Base-by-base conservation (phyloP, 306 rosid genomes). In the Gastrolobium villosum region DNA sequence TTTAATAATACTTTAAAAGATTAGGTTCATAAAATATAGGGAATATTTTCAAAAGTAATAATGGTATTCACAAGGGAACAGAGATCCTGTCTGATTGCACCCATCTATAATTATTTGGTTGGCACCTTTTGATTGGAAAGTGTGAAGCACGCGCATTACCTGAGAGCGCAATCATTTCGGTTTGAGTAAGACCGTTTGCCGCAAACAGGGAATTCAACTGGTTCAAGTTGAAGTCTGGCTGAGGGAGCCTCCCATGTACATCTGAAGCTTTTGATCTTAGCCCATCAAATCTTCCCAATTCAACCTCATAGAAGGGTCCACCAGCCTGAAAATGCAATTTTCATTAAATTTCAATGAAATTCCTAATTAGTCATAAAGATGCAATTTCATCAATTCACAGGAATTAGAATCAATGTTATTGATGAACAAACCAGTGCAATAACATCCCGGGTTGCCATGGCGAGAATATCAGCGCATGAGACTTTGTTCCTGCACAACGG, bases 391-490 rank as follows among this genome's bases (percentile, higher is more conserved):
- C 10, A 7, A 14, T 11, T 66, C 65, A 55, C 36, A 28, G 2
- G 3, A 82, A 61, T 43, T 39, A 26, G 10, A 65, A 43, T 7
- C 2, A 14, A 5, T 31, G 11, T 5, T 1, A 9, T 9, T 41
- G 1, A 26, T 34, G 72, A 63, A 79, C 87, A 1, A 77, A 89
- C 97, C 92, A 90, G 84, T 49, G 70, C 79, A 68, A 92, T 60
- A 46, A 83, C 97, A 81, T 92, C 97, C 5, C 97, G 83, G 30
- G 97, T 70, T 70, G 97, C 97, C 79, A 92, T 3, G 54, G 97
- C 92, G 0, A 92, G 89, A 85, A 92, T 90, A 84, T 92, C 97
- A 62, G 97, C 96, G 35, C 97, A 92, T 0, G 97, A 92, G 66
- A 92, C 97, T 85, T 90, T 89, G 70, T 90, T 92, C 56, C 7